Percentiles rank a stretch among this genome's conserved stretches.
phyloP scores from a whole-genome alignment of 1,284 basidiomycete species.

The Cutaneotrichosporon sp. region DNA sequence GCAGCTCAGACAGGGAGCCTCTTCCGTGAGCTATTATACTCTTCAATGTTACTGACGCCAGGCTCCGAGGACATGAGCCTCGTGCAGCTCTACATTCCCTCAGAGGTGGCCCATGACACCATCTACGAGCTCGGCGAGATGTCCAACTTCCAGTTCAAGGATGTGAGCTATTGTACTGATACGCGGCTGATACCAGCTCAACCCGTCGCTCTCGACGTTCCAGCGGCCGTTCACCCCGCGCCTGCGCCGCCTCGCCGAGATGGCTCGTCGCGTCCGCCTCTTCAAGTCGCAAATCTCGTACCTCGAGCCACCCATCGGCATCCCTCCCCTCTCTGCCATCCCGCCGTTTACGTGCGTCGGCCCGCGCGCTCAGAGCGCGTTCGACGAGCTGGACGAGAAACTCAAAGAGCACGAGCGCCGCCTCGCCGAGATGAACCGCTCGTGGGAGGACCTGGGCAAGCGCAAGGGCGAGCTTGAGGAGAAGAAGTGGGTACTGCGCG shows the following conservation, averaged over 20 bases:
- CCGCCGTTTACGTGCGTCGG: constrained; percentile 79
- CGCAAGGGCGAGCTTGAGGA: constrained; percentile 86
- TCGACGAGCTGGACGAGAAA: constrained; percentile 88
- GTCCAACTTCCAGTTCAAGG: constrained; percentile 96
- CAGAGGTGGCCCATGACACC: constrained; percentile 95
- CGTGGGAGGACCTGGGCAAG: constrained; percentile 84
- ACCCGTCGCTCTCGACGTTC: constrained; percentile 92
- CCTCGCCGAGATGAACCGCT: constrained; percentile 87
- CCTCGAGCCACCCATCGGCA: constrained; percentile 66
- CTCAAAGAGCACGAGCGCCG: constrained; percentile 85
- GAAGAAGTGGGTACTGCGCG: constrained; percentile 85
- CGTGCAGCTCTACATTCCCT: constrained; percentile 96
- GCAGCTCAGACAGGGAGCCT: constrained; percentile 56
- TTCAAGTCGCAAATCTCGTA: constrained; percentile 83
- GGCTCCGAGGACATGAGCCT: constrained; percentile 96
- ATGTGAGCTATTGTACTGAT: constrained; percentile 60
- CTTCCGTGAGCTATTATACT: constrained; percentile 64
- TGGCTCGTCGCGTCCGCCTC: constrained; percentile 90
- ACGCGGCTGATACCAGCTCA: constrained; percentile 63
- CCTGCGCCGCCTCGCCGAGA: constrained; percentile 91
- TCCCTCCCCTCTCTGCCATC: constrained; percentile 77
- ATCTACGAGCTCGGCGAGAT: constrained; percentile 93
- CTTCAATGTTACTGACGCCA: constrained; percentile 43
- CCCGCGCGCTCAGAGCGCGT: constrained; percentile 84
- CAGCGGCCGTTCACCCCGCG: constrained; percentile 97